Conservation (phyloP, 306 rosid genomes). For the Potentilla sterilis region DNA sequence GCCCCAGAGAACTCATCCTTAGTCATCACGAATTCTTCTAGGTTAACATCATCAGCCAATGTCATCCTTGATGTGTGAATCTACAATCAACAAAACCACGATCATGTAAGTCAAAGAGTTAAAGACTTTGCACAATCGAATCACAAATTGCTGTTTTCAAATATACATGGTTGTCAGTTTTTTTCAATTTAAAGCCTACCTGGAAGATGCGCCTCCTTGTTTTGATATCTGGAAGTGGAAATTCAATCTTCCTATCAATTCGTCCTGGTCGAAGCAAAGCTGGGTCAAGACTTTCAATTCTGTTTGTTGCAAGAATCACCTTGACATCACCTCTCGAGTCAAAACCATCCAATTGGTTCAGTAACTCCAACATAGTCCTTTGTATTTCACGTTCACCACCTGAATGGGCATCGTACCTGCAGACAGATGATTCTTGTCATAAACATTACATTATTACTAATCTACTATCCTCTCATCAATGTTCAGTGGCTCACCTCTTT, state of each 20-base stretch:
- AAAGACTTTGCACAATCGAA: background rate
- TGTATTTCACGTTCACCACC: slow-evolving; percentile 99
- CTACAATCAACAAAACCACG: slow-evolving; percentile 38
- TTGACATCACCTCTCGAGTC: slow-evolving; percentile 98
- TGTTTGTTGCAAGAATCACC: slow-evolving; percentile 93
- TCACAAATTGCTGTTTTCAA: slow-evolving; percentile 6
- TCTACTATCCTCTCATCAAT: background rate
- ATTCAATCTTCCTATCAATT: slow-evolving; percentile 91
- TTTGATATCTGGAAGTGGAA: slow-evolving; percentile 97
- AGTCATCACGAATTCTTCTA: slow-evolving; percentile 97
- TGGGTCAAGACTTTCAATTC: slow-evolving; percentile 94
- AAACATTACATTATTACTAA: background rate
- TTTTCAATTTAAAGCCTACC: slow-evolving; percentile 39
- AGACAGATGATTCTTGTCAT: slow-evolving; percentile 15
- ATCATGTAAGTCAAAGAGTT: background rate
- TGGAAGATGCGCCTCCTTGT: slow-evolving; percentile 96
- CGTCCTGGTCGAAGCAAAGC: slow-evolving; percentile 97
- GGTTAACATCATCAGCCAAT: slow-evolving; percentile 91
- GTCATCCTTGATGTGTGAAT: slow-evolving; percentile 99
- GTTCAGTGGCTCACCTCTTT: slow-evolving; percentile 59
- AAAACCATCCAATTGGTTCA: slow-evolving; percentile 94
- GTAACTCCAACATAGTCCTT: slow-evolving; percentile 89
- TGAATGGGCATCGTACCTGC: slow-evolving; percentile 94
- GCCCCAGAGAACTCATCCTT: slow-evolving; percentile 99
- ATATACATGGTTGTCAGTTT: background rate